Evolutionary conservation across 371 early-diverging fungal genomes (phyloP), one percentile per base, ranked within the genome.

Genomic region (Catenaria anguillulae): DNA sequence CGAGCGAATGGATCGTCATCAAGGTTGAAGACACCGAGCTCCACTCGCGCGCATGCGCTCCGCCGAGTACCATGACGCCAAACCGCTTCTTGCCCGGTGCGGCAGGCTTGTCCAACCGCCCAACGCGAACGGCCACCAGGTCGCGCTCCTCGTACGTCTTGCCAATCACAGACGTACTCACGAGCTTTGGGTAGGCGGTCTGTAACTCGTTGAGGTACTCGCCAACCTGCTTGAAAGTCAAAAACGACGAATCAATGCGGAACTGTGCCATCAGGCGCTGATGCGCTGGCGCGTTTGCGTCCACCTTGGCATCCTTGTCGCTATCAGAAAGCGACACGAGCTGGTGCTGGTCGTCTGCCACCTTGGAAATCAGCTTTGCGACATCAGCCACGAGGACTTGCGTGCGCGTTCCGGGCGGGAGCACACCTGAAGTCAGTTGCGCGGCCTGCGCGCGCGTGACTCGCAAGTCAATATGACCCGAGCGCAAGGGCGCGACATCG

Each of bases 1-100:
- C 33, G 23, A 65, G 43, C 21, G 33, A 3, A 13, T 55, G 17
- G n/a, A 46, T 46, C n/a, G n/a, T 23, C 6, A n/a, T 46, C 4
- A 46, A 8, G n/a, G 23, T 23, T 10, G 23, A 21, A 24, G 46
- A 21, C 46, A 24, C 36, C 37, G 55, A 24, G 17, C 62, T 63
- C 65, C 65, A 65, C 50, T 65, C 65, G 31, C 65, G 56, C 42
- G 65, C 65, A 37, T 65, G 65, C 33, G 40, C 31, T 3, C 29
- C 52, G 42, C 61, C 46, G 34, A 59, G 21, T 29, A 64, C 62
- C 37, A 61, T 37, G 61, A 64, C n/a, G 33, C 34, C 55, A 2
- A 5, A 8, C 46, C 24, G 21, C 23, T 21, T 46, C 17, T 8
- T 24, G 24, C n/a, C 46, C n/a, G n/a, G n/a, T n/a, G n/a, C n/a